A percentile compares a stretch with the other conserved stretches of the same genome.
Conservation (phyloP, 2,329 filamentous ascomycete species). For the Zymoseptoria tritici region DNA sequence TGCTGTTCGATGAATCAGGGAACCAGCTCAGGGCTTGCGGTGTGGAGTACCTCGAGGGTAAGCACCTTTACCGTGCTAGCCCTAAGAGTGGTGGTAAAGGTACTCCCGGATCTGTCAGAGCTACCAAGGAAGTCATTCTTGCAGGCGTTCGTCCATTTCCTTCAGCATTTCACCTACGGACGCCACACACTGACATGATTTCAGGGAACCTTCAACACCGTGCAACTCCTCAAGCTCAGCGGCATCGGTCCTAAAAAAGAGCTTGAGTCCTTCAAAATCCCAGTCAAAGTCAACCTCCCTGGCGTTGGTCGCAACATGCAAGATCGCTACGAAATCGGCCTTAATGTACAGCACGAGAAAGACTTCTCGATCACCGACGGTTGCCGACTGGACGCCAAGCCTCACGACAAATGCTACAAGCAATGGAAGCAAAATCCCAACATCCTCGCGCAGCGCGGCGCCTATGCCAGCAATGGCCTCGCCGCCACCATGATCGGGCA, state of each 20-base stretch:
- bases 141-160: constrained; percentile 49
- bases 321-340: constrained; percentile 51
- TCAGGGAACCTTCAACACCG: constrained; percentile 53
- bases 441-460: constrained; percentile 32
- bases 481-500: constrained; percentile 42
- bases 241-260: constrained; percentile 51
- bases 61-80: constrained; percentile 32
- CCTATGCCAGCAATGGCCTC: constrained; percentile 46
- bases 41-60: constrained; percentile 35
- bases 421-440: constrained; percentile 35
- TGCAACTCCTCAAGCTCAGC: constrained; percentile 57
- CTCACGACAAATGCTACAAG: constrained; percentile 35
- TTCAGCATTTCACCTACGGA: constrained; percentile 22
- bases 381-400: constrained; percentile 30
- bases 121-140: constrained; percentile 39
- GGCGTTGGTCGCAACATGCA: constrained; percentile 58
- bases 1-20: constrained; percentile 54
- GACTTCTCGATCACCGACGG: constrained; percentile 33
- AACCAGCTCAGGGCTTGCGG: constrained; percentile 40
- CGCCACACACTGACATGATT: constrained; percentile 2
- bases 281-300: constrained; percentile 47
- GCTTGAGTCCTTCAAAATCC: constrained; percentile 48
- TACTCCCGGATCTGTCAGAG: constrained; percentile 33
- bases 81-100: constrained; percentile 30
- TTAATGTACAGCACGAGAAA: constrained; percentile 38